Base-by-base conservation (phyloP, 2,329 filamentous ascomycete genomes). In the Tolypocladium cylindrosporum region DNA sequence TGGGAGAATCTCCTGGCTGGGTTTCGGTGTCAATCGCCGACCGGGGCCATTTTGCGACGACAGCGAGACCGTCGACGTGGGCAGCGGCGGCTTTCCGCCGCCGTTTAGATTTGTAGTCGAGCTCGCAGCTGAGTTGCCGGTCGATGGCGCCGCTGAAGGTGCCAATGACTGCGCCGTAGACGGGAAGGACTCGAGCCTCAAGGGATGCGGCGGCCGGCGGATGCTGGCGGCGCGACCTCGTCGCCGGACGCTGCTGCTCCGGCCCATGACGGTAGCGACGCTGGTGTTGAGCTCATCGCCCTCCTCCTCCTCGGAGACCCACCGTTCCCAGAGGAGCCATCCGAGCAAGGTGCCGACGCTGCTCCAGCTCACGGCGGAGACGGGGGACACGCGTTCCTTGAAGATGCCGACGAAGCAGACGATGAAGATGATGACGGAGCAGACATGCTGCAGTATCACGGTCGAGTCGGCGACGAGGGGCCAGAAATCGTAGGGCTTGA, bases 401-500 rank as follows among this genome's bases (percentile, higher is more conserved):
- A 89, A 89, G 61, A 99, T 99, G 56, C 86, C 91, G 19, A 92
- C 86, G 69, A 99, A 99, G 73, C 90, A 96, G 63, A 93, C 92
- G 61, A 96, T 83, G 69, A 97, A 99, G 58, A 99, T 93, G 57
- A 89, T 89, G 60, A 97, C 92, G 9, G 91, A 95, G 71, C 91
- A 96, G 54, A 97, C 89, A 72, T 99, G 94, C 72, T 99, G 94
- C 21, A 97, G 89, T 64, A 99, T 97, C 59, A 97, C 91, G 3
- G 93, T 97, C 16, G 90, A 93, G 71, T 97, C 93, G 58, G 91
- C 90, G 55, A 97, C 91, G 40, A 99, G 80, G 10, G 92, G 91
- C 93, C 94, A 99, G 74, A 99, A 99, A 68, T 97, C 92, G 72
- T 99, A 99, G 0, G 93, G 93, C 64, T 94, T 88, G 56, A 97